Evolutionary conservation across 441 rosid genomes (phyloP), one percentile per base, ranked within the genome.

Genomic region (Theobroma grandiflorum): DNA sequence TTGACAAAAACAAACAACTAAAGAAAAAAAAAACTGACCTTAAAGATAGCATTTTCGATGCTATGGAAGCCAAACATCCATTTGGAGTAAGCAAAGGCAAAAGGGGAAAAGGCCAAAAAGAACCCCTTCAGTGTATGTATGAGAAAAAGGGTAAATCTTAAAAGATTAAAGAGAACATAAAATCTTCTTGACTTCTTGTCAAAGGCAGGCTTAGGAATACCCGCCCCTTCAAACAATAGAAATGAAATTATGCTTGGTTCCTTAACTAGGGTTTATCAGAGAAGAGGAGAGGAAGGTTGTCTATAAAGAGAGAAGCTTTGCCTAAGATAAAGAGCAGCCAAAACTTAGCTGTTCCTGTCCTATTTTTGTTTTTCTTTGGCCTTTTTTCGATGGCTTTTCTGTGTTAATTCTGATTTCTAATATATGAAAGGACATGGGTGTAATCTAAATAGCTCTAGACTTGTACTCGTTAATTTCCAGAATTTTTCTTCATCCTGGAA

Each of bases 21-120:
- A 37, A 47, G 7, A 59, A 53, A 55, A 8, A 8, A n/a, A 52
- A 50, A 72, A 82, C 84, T 52, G 15, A 91, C 96, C 94, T 90
- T 81, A 91, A 71, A 81, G 81, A 82, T 47, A 85, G 85, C 93
- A 92, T 91, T 3, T 65, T 53, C 76, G 75, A 61, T 75, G 83
- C 85, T 86, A 90, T 33, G 77, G 64, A 72, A 78, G 69, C 86
- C 78, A 78, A 58, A 62, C 76, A 63, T 49, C 84, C 82, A 83
- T 74, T 12, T 14, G 71, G 8, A 50, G 22, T 12, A 31, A 49
- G 22, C 58, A 75, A 38, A 52, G 5, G 59, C 67, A 40, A 31
- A 74, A 50, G 18, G 31, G 66, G 52, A 42, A 45, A 22, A 38
- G 20, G 31, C 12, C n/a, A 26, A 22, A 50, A 55, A 22, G 8